Base-by-base conservation (phyloP, 495 filamentous ascomycete species). In the Margaritispora aquatica region DNA sequence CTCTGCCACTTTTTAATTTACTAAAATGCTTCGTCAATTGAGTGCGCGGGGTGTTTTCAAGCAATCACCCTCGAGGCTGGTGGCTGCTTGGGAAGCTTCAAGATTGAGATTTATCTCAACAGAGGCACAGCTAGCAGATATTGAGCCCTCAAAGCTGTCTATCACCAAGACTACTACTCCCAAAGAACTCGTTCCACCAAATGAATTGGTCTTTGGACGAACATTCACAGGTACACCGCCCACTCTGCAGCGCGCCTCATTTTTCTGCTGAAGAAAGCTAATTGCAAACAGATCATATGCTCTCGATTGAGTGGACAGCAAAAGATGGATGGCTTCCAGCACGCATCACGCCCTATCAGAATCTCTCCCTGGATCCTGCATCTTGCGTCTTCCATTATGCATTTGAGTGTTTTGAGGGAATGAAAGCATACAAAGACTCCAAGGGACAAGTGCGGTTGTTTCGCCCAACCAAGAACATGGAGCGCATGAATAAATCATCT, bases 361-460 rank as follows among this genome's bases (percentile, higher is more conserved):
- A 96, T 75, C 89, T 98, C 63, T 90, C 87, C 55, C 84, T 98
- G 57, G 95, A 97, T 72, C 94, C 94, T 24, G 90, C 94, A 5
- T 92, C 91, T 46, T 97, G 92, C 77, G 94, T 97, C 47, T 92
- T 98, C 76, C 94, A 98, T 81, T 98, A 98, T 73, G 94, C 89
- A 38, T 97, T 97, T 68, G 88, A 92, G 71, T 90, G 86, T 71
- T 98, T 98, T 75, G 94, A 98, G 74, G 94, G 94, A 61, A 95
- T 97, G 92, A 98, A 98, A 75, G 95, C 95, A 31, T 97, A 97
- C 79, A 90, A 88, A 69, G 88, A 94, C 74, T 77, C 72, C 51
- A 71, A 80, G 15, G 90, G 89, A 51, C 67, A 84, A 47, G 82
- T 93, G 59, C 85, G 91, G 19, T 74, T 98, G 21, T 98, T 98